These are phyloP conservation scores for Rubroboletus satanas DNA, from an alignment of 768 basidiomycete species.

Conservation along the genomic window DNA sequence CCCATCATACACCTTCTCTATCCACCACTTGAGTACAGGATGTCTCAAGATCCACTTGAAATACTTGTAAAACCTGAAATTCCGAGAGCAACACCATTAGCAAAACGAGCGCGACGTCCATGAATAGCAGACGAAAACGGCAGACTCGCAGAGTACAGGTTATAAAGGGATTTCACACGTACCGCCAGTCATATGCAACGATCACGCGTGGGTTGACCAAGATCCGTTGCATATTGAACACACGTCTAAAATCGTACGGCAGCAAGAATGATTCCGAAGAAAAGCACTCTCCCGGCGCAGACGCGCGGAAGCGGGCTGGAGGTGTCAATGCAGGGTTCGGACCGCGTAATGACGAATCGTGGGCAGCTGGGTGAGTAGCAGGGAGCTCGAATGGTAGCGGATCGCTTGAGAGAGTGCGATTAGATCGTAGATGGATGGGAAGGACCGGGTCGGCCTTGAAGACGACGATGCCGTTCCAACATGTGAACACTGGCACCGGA, in stretches of 20 bases:
- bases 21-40: conserved; percentile 40
- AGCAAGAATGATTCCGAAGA: conserved; percentile 39
- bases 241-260: conserved; percentile 41
- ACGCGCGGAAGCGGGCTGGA: conserved; percentile 15
- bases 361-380: conserved; percentile 10
- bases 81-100: background rate
- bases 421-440: conserved; percentile 36
- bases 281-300: conserved; percentile 15
- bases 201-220: conserved; percentile 39
- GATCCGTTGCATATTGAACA: conserved; percentile 36
- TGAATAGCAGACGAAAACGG: background rate
- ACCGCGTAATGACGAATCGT: conserved; percentile 8
- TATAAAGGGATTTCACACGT: background rate
- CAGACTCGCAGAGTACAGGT: no score
- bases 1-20: conserved; percentile 34
- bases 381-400: conserved; percentile 24
- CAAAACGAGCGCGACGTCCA: background rate
- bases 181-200: conserved; percentile 36
- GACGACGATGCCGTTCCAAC: conserved; percentile 45
- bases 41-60: conserved; percentile 38
- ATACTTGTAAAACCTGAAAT: conserved; percentile 28
- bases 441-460: conserved; percentile 40
- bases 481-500: conserved; percentile 42
- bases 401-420: conserved; percentile 33
- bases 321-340: conserved; percentile 20